Conservation (phyloP, 176 grass and related monocot genomes). For the Dendrocalamus sinicus region DNA sequence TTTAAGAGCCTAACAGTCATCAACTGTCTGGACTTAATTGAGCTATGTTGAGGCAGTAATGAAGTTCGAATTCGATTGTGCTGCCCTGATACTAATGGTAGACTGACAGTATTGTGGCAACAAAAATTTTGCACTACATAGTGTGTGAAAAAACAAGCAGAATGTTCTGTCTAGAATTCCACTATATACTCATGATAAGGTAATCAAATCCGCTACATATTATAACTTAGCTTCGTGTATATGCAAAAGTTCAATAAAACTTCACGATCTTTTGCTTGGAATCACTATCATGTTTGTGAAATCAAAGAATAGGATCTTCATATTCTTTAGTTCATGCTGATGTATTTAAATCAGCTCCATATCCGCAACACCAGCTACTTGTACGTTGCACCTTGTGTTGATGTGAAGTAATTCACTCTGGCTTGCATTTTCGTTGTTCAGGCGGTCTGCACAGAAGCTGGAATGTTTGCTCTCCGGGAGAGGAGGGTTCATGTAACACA, state of each 20-base stretch:
- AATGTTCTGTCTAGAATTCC: not conserved
- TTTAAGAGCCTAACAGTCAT: not conserved
- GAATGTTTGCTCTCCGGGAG: slow-evolving; percentile 80
- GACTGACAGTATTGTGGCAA: not conserved
- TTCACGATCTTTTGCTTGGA: not conserved
- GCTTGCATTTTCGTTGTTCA: slow-evolving; percentile 30
- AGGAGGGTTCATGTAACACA: slow-evolving; percentile 77
- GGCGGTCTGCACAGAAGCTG: slow-evolving; percentile 80
- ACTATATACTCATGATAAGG: not conserved
- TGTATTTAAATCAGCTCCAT: not conserved
- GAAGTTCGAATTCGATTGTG: not conserved
- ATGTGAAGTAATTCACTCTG: not conserved
- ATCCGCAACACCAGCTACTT: not conserved
- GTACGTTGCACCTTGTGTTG: not conserved
- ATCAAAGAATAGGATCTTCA: not conserved
- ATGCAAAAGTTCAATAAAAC: not conserved
- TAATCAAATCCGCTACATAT: not conserved
- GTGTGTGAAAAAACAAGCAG: not conserved
- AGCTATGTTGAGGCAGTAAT: not conserved
- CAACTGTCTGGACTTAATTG: not conserved
- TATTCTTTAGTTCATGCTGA: not conserved
- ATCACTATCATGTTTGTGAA: not conserved
- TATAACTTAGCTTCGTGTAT: not conserved
- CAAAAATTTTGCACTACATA: not conserved
- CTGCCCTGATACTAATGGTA: not conserved